Evolutionary conservation across 2,329 filamentous ascomycete species (phyloP), one percentile per base, ranked within the genome.

Genomic region (Claviceps sorghi): DNA sequence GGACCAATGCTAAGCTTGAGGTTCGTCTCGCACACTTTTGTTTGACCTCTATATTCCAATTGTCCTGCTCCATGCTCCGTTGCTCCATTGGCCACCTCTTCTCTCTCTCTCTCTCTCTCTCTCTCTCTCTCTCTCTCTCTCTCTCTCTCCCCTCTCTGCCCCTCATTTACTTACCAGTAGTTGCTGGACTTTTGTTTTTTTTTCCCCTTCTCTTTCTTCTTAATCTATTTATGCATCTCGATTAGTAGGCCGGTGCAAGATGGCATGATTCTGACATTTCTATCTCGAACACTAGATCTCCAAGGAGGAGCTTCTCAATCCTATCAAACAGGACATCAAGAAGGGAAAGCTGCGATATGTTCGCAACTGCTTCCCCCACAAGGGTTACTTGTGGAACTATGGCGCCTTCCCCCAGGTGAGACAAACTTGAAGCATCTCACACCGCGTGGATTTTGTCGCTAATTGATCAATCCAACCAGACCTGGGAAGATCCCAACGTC

Each of bases 311-410:
- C 80, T 86, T 67, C 84, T 97, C 70, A 97, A 96, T 80, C 91
- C 91, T 69, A 95, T 96, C 79, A 96, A 96, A 84, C 93, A 98
- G 79, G 93, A 98, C 72, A 82, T 83, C 72, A 97, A 98, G 86
- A 97, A 98, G 82, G 93, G 91, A 81, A 97, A 96, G 82, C 89
- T 97, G 65, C 88, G 93, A 67, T 98, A 85, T 71, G 93, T 98
- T 70, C 89, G 93, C 76, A 98, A 98, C 85, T 98, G 93, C 84
- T 98, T 98, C 82, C 93, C 93, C 64, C 93, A 98, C 86, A 97
- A 98, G 83, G 93, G 93, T 61, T 98, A 98, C 75, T 88, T 98
- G 64, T 98, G 93, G 93, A 98, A 98, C 83, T 98, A 98, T 76
- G 93, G 93, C 76, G 90, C 90, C 72, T 97, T 98, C 84, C 93